A percentile compares a stretch with the other conserved stretches of the same genome.
Conservation (phyloP, 805 yeast genomes). For the Saturnispora kantuleensis region DNA sequence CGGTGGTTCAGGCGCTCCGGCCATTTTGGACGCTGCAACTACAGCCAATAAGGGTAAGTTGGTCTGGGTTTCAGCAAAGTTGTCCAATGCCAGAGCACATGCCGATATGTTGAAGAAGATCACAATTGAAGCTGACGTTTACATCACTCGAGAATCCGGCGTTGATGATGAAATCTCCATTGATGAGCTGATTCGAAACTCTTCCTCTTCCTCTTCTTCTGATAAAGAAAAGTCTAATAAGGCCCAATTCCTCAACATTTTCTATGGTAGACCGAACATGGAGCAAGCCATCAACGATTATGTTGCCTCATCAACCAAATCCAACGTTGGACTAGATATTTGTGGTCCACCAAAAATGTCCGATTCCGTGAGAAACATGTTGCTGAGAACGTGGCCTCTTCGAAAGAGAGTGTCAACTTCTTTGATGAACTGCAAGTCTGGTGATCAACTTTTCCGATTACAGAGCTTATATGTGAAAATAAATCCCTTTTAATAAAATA, state of each 20-base stretch:
- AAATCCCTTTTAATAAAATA: too few relatives aligned
- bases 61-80: conserved; percentile 51
- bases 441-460: conserved; percentile 24
- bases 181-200: neutral
- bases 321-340: conserved; percentile 30
- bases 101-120: conserved; percentile 21
- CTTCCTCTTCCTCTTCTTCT: neutral
- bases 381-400: conserved; percentile 30
- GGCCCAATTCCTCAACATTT: neutral
- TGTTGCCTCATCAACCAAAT: conserved; percentile 27
- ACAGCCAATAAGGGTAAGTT: conserved; percentile 31
- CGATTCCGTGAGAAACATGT: conserved; percentile 45
- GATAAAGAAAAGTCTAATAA: neutral
- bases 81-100: conserved; percentile 37
- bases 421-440: conserved; percentile 68
- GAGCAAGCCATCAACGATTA: conserved; percentile 25
- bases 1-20: conserved; percentile 69
- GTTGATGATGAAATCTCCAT: neutral
- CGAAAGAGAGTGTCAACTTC: conserved; percentile 49
- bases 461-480: too few relatives aligned
- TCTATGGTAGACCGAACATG: conserved; percentile 31
- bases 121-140: conserved; percentile 25
- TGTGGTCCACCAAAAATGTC: conserved; percentile 40
- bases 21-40: conserved; percentile 33
- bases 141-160: conserved; percentile 28